A percentile compares a stretch with the other conserved stretches of the same genome.
Evolutionary conservation across 305 asterid genomes (phyloP).

Genomic region (Fraxinus latifolia): DNA sequence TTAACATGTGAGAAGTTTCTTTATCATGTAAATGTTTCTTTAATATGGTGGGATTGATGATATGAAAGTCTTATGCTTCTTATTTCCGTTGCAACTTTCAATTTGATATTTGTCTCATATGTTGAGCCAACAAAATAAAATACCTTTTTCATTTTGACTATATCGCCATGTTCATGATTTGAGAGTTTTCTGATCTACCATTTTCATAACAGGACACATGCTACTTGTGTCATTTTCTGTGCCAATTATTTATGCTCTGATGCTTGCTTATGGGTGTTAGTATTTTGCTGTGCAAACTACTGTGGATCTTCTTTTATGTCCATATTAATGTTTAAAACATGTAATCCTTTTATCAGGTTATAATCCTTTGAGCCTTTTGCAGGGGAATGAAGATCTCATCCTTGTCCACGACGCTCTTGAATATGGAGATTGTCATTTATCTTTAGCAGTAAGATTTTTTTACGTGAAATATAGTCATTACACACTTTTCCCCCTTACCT

Average conservation of each 20-base stretch:
- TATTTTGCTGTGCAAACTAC: background rate
- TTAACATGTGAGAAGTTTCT: slow-evolving; percentile 10
- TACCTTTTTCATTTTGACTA: background rate
- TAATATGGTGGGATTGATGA: background rate
- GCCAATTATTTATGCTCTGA: background rate
- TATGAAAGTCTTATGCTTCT: background rate
- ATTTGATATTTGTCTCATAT: background rate
- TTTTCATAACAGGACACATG: background rate
- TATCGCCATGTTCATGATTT: background rate
- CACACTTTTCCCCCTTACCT: background rate
- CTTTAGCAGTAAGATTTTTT: slow-evolving; percentile 66
- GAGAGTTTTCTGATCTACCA: background rate
- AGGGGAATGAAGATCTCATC: slow-evolving; percentile 87
- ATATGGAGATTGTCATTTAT: slow-evolving; percentile 85
- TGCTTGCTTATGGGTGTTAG: background rate
- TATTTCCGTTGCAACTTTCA: background rate
- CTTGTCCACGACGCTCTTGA: slow-evolving; percentile 80
- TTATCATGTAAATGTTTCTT: background rate
- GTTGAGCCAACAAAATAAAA: background rate
- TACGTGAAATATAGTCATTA: slow-evolving; percentile 12
- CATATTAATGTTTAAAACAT: background rate
- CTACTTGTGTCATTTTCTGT: background rate
- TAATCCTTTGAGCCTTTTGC: slow-evolving; percentile 25
- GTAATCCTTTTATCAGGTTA: slow-evolving; percentile 3
- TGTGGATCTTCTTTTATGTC: background rate